Conservation (phyloP, 768 basidiomycete species). For the Phylloporus sp. region DNA sequence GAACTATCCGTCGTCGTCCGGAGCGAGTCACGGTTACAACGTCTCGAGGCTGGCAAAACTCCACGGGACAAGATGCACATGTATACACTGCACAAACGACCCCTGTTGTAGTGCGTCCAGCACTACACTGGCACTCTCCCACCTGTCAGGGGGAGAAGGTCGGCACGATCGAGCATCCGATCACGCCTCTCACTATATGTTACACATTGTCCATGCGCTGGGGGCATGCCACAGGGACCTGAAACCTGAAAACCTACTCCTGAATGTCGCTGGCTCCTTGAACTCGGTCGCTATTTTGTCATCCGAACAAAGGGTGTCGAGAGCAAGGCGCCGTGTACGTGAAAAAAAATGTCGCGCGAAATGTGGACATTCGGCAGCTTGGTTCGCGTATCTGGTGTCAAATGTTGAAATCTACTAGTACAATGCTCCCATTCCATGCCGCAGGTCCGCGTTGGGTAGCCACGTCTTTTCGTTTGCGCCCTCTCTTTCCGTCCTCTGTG, state of each 20-base stretch:
- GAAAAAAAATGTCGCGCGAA: too few relatives aligned
- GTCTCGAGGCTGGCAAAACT: constrained; percentile 41
- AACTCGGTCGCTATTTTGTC: too few relatives aligned
- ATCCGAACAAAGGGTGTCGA: too few relatives aligned
- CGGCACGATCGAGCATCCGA: constrained; percentile 14
- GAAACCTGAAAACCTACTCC: background rate
- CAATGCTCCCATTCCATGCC: too few relatives aligned
- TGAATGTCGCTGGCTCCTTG: background rate
- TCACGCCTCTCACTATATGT: background rate
- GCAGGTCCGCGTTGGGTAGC: too few relatives aligned
- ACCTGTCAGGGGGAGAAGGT: constrained; percentile 40
- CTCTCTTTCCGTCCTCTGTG: too few relatives aligned
- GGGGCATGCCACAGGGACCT: background rate
- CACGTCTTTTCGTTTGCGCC: too few relatives aligned
- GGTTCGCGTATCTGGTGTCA: too few relatives aligned
- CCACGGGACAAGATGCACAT: constrained; percentile 50
- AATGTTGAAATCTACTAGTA: too few relatives aligned
- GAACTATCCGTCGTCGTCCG: constrained; percentile 9
- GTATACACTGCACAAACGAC: constrained; percentile 33
- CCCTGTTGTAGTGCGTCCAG: constrained; percentile 28
- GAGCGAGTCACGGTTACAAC: constrained; percentile 31
- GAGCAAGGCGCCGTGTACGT: too few relatives aligned
- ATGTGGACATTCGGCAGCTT: too few relatives aligned
- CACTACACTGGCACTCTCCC: constrained; percentile 36
- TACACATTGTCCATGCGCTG: background rate